Evolutionary conservation across 352 stramenopile genomes (phyloP).

Genomic region (Blastocystis sp.): DNA sequence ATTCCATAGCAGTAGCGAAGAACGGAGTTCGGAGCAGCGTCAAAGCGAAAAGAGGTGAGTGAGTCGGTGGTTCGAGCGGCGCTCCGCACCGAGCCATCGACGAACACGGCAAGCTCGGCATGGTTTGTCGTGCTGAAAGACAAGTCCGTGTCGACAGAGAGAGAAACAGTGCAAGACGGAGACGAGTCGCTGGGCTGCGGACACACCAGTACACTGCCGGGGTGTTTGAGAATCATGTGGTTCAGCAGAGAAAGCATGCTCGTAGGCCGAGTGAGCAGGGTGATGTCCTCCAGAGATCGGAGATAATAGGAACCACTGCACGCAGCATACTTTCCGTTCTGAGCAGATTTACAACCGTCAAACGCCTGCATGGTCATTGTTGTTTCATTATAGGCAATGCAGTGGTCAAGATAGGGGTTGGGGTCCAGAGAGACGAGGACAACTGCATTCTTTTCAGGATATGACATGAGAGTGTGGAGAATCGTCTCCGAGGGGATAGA

Average conservation of each 20-base stretch:
- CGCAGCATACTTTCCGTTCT: not conserved
- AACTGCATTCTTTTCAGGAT: not conserved
- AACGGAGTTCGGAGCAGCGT: not conserved
- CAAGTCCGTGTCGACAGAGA: not conserved
- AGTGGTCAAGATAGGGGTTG: not conserved
- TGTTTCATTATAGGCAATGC: not conserved
- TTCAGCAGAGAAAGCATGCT: not conserved
- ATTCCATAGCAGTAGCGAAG: slow-evolving; percentile 18
- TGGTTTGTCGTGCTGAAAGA: not conserved
- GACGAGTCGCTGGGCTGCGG: not conserved
- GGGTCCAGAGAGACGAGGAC: not conserved
- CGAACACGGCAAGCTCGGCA: not conserved
- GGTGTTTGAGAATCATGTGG: not conserved
- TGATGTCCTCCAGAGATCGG: not conserved
- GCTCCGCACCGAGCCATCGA: not conserved
- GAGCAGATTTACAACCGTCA: not conserved
- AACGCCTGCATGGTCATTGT: not conserved
- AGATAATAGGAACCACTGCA: not conserved
- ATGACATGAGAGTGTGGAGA: not conserved
- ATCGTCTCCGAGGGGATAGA: not conserved
- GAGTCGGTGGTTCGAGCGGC: not conserved
- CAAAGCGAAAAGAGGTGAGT: not conserved
- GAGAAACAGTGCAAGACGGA: not conserved
- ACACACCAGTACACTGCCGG: not conserved
- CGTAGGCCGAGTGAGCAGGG: not conserved